Base-by-base conservation (phyloP, 805 yeast species). In the Zygoascus tannicola region DNA sequence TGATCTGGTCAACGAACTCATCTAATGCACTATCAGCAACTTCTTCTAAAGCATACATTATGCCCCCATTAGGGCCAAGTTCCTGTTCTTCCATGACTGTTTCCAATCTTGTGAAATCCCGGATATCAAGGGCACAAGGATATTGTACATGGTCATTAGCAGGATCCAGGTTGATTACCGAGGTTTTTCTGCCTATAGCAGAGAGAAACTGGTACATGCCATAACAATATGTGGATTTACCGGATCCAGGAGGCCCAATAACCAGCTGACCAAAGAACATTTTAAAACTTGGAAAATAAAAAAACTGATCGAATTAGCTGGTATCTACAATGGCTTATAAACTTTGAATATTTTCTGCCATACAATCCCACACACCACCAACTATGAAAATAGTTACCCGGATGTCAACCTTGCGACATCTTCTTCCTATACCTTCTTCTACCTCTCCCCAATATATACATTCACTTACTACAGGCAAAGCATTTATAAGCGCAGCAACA, bases 191-290 rank as follows among this genome's bases (percentile, higher is more conserved):
- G 4, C 99, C 99, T 41, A 94, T 87, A 1, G 97, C 95, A 47
- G 84, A 81, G 55, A 90, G 72, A 62, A 92, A 92, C 67, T 92
- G 97, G 50, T 75, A 75, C 78, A 90, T 68, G 35, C 98, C 99
- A 60, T 79, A 70, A 61, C 97, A 88, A 60, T 85, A 92, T 0
- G 98, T 94, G 0, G 96, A 85, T 58, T 92, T 92, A 1, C 99
- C 99, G 0, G 95, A 75, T 1, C 98, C 99, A 0, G 99, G 99
- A 0, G 98, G 97, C 0, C 99, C 99, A 32, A 92, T 86, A 7
- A 90, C 88, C 7, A 92, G 76, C 64, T 92, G 96, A 3, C 94
- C 96, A 62, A 84, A 62, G 32, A 54, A 52, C 57, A 57, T 50
- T 14, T 8, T 7, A 26, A n/a, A n/a, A n/a, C n/a, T n/a, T n/a